Evolutionary conservation across 2,329 filamentous ascomycete species (phyloP), one percentile per base, ranked within the genome.

Genomic region (Colletotrichum liriopes): DNA sequence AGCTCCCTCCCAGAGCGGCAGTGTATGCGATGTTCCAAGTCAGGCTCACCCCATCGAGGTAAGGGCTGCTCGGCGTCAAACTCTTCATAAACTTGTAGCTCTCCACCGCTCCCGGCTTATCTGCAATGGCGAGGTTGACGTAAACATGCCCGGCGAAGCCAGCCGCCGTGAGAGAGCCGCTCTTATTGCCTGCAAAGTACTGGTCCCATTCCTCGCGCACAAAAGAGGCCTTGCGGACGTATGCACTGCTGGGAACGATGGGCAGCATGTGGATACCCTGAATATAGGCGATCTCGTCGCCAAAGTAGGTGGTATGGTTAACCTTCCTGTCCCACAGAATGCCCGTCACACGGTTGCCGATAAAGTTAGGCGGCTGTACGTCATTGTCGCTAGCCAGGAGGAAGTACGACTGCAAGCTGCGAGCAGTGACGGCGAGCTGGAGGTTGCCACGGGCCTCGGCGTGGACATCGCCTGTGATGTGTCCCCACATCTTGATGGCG

Each of bases 291-390:
- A 54, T 63, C 11, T 62, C 80, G 56, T 93, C 37, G 52, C 69
- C 93, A 77, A 96, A 96, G 82, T 94, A 96, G 1, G 94, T 96
- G 5, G 92, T 91, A 80, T 96, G 93, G 79, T 97, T 93, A 67
- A 93, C 88, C 82, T 96, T 97, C 82, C 96, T 96, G 80, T 97
- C 94, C 77, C 96, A 96, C 3, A 95, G 79, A 72, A 89, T 89
- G 2, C 87, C 86, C 29, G 69, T 32, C 0, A 54, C 69, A 4
- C 69, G 69, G 65, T 72, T 96, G 39, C 82, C 87, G 69, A 92
- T 88, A 78, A 94, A 96, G 11, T 89, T 83, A 0, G 85, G 67
- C 0, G 94, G 94, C 75, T 95, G 88, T 6, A 85, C 79, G 56
- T 81, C 84, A 80, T 95, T 95, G 79, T 86, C 83, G 47, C 80